Percentiles rank a stretch among this genome's conserved stretches.
Conservation (phyloP, 208 protist species). For the Strigomonas oncopelti region DNA sequence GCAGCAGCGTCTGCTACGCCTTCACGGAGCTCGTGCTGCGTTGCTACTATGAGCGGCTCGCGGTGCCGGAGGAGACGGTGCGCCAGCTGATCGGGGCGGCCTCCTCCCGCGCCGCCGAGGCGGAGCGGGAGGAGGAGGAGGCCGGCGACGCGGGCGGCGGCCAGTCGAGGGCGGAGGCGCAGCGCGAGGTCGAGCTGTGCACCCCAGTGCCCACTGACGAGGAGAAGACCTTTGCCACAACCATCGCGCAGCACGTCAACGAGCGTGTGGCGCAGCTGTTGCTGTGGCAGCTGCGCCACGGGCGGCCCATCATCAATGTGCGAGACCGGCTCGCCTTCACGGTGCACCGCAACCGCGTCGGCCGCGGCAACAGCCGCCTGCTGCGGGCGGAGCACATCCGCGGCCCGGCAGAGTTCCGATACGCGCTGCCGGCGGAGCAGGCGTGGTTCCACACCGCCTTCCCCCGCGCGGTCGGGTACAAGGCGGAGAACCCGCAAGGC, state of each 20-base stretch:
- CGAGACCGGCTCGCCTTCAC: constrained; percentile 7
- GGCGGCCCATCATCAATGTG: constrained; percentile 3
- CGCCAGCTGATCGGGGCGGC: background rate
- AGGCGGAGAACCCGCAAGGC: background rate
- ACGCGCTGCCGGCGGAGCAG: constrained; percentile 61
- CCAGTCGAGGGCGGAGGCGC: background rate
- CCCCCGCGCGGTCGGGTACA: constrained; percentile 5
- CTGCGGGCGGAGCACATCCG: constrained; percentile 67
- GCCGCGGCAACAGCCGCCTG: constrained; percentile 36
- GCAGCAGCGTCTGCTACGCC: constrained; percentile 42
- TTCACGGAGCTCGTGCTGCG: constrained; percentile 67
- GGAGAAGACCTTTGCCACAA: background rate
- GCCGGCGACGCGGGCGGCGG: background rate
- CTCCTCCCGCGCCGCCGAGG: background rate
- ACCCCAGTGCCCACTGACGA: constrained; percentile 4
- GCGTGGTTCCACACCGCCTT: constrained; percentile 67
- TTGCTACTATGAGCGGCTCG: constrained; percentile 30
- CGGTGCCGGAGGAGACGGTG: constrained; percentile 13
- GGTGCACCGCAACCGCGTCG: constrained; percentile 18
- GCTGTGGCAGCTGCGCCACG: constrained; percentile 5
- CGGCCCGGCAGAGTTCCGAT: constrained; percentile 29
- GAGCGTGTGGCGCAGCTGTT: constrained; percentile 11
- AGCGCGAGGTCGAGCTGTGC: background rate
- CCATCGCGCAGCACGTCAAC: background rate
- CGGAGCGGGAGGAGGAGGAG: constrained; percentile 1